Conservation (phyloP, 2,329 filamentous ascomycete genomes). For the Aspergillus sp. region DNA sequence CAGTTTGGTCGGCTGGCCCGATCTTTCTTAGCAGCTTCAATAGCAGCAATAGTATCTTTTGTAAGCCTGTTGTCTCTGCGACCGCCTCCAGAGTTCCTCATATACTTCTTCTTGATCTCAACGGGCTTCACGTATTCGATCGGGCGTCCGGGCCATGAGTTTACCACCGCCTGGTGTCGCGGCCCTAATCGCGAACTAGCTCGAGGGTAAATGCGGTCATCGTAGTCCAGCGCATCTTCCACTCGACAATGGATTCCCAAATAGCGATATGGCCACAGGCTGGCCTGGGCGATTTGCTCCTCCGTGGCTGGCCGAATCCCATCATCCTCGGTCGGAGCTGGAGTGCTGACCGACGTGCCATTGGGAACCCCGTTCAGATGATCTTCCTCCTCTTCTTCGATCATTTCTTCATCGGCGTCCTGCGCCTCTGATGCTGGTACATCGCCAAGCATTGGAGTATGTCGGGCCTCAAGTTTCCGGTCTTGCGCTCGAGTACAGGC, state of each 20-base stretch:
- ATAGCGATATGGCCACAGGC: constrained; percentile 95
- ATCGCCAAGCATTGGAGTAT: constrained; percentile 71
- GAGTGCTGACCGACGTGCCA: constrained; percentile 64
- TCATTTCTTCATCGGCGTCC: constrained; percentile 63
- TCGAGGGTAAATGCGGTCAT: constrained; percentile 94
- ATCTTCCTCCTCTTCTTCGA: constrained; percentile 73
- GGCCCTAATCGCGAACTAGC: constrained; percentile 90
- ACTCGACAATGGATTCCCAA: constrained; percentile 92
- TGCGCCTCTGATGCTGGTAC: constrained; percentile 50
- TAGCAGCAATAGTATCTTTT: constrained; percentile 75
- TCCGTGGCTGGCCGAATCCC: constrained; percentile 66
- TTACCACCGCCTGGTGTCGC: constrained; percentile 83
- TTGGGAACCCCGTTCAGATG: constrained; percentile 56
- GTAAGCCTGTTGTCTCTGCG: constrained; percentile 76
- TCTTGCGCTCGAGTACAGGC: constrained; percentile 96
- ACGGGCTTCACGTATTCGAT: constrained; percentile 88
- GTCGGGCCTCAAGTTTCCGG: constrained; percentile 82
- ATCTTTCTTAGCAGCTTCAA: constrained; percentile 78
- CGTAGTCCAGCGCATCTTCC: constrained; percentile 93
- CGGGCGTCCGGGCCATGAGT: constrained; percentile 79
- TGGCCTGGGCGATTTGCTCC: constrained; percentile 88
- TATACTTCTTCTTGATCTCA: constrained; percentile 77
- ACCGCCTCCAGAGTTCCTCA: constrained; percentile 60
- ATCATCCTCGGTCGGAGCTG: constrained; percentile 54
- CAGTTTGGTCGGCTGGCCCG: constrained; percentile 85